Conservation (phyloP, 371 early-diverging fungal species). For the Mucor velutinosus region DNA sequence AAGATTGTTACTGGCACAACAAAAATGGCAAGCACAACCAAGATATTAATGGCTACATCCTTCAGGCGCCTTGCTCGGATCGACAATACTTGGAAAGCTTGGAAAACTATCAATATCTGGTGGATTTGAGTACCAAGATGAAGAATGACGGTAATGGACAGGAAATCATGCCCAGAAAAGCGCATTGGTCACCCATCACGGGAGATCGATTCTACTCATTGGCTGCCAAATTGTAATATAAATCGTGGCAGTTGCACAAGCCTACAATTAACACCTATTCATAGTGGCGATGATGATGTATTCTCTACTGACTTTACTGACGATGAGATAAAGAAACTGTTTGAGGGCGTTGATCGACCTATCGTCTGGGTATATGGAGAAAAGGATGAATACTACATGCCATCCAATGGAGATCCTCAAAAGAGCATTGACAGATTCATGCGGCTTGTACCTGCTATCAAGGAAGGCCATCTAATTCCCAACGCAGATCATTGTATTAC, state of each 20-base stretch:
- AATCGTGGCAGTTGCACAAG: not conserved
- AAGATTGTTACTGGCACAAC: constrained; percentile 52
- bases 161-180: constrained; percentile 46
- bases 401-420: constrained; percentile 20
- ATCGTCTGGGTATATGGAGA: constrained; percentile 46
- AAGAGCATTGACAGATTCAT: constrained; percentile 33
- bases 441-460: constrained; percentile 41
- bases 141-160: constrained; percentile 39
- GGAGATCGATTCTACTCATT: constrained; percentile 54
- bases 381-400: constrained; percentile 48
- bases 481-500: constrained; percentile 50
- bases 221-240: constrained; percentile 18
- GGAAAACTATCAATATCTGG: constrained; percentile 26
- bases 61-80: constrained; percentile 62
- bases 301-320: constrained; percentile 57
- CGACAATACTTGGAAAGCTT: constrained; percentile 41
- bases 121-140: constrained; percentile 37
- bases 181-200: constrained; percentile 41
- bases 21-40: constrained; percentile 37
- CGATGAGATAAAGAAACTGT: constrained; percentile 37
- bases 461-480: constrained; percentile 33
- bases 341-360: constrained; percentile 38
- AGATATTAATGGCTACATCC: constrained; percentile 39
- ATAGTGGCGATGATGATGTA: constrained; percentile 61
- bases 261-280: not conserved